These are phyloP conservation scores for Cenchrus purpureus DNA, from an alignment of 176 grass and related monocot species.

Conservation along the genomic window DNA sequence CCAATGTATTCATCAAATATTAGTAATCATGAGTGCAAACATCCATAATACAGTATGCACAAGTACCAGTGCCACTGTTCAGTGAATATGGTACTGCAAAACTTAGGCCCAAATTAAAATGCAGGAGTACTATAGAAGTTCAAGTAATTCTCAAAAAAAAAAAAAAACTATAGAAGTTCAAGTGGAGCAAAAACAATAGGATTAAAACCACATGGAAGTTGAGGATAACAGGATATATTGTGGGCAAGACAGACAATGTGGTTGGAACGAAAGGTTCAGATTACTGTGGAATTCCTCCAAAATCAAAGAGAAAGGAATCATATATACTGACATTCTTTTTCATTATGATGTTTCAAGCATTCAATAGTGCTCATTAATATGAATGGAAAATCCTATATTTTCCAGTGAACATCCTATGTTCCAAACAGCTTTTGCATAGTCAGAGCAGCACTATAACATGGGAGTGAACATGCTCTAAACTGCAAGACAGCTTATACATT, in stretches of 20 bases:
- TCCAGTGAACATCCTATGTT: background rate
- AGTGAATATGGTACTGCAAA: constrained; percentile 9
- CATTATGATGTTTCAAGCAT: background rate
- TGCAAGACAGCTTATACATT: background rate
- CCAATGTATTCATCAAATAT: constrained; percentile 14
- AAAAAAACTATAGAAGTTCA: background rate
- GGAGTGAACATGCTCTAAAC: background rate
- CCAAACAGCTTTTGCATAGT: background rate
- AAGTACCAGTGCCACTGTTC: background rate
- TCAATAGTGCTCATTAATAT: background rate
- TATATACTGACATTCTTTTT: background rate
- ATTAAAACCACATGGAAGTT: background rate
- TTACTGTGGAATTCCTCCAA: background rate
- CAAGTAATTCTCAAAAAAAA: too few species aligned
- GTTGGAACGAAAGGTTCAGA: constrained; percentile 10
- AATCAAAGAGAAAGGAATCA: background rate
- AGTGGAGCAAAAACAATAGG: background rate
- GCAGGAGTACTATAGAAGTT: background rate
- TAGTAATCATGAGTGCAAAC: background rate
- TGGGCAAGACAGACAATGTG: background rate
- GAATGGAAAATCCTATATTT: background rate
- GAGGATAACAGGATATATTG: background rate
- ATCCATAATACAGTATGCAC: background rate
- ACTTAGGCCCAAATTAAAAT: background rate
- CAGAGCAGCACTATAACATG: background rate